These are phyloP conservation scores for Zygosaccharomyces sapae DNA, from an alignment of 1,139 yeast genomes.

Conservation along the genomic window DNA sequence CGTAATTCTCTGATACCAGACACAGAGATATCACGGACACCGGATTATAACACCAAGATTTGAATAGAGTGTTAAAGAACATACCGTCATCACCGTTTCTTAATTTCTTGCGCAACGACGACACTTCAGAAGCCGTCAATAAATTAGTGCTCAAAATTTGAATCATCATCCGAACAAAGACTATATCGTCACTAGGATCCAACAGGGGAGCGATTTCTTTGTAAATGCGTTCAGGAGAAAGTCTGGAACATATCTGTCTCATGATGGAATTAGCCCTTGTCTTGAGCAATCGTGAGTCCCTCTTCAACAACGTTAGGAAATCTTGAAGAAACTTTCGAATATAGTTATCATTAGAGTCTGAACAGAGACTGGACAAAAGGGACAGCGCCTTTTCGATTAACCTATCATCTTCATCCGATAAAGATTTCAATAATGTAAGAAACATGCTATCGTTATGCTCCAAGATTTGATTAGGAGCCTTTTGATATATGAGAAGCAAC, in stretches of 20 bases:
- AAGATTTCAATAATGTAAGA: conserved; percentile 71
- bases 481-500: conserved; percentile 77
- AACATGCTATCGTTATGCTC: conserved; percentile 64
- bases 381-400: conserved; percentile 64
- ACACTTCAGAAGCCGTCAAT: conserved; percentile 81
- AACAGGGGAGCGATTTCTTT: conserved; percentile 75
- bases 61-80: conserved; percentile 72
- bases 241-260: conserved; percentile 73
- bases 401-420: conserved; percentile 80
- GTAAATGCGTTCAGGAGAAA: conserved; percentile 80
- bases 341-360: conserved; percentile 71
- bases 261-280: conserved; percentile 80
- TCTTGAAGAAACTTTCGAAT: conserved; percentile 74
- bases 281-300: conserved; percentile 58
- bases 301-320: conserved; percentile 63
- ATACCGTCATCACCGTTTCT: conserved; percentile 61
- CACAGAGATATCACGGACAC: conserved; percentile 87
- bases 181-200: conserved; percentile 57
- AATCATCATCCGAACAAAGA: conserved; percentile 75
- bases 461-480: conserved; percentile 60
- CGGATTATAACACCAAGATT: conserved; percentile 89
- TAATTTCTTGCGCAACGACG: conserved; percentile 63
- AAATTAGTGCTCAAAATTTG: conserved; percentile 84
- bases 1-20: conserved; percentile 82
- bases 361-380: conserved; percentile 72